phyloP scores from a whole-genome alignment of 2,329 filamentous ascomycete species.

The Aureobasidium subglaciale region DNA sequence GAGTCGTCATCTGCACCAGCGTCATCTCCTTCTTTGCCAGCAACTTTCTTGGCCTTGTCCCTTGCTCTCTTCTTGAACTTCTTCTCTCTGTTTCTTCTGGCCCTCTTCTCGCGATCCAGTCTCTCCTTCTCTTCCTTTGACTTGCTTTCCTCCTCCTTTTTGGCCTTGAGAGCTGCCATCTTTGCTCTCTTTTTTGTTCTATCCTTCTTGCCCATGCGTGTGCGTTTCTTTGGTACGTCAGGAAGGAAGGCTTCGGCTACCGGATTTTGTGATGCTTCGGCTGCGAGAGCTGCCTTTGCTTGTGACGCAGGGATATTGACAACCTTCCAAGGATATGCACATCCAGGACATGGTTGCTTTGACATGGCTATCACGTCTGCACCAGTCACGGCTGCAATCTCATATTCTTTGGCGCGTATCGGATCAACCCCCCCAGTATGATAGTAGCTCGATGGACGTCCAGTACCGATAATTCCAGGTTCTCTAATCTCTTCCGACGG shows the following conservation, averaged over 20 bases:
- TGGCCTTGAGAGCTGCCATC: conserved; percentile 19
- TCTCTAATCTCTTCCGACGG: conserved; percentile 19
- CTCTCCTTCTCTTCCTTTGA: conserved; percentile 25
- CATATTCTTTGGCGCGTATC: conserved; percentile 11
- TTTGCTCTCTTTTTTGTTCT: conserved; percentile 24
- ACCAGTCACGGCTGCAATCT: conserved; percentile 20
- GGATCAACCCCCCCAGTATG: conserved; percentile 16
- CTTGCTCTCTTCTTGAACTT: conserved; percentile 29
- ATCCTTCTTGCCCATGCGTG: conserved; percentile 26
- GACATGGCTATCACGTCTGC: conserved; percentile 20
- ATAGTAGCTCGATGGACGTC: conserved; percentile 20
- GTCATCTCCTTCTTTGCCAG: conserved; percentile 2
- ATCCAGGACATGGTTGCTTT: conserved; percentile 19
- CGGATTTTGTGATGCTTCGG: background rate
- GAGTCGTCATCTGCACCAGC: background rate
- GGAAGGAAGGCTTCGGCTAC: conserved; percentile 2
- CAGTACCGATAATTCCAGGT: conserved; percentile 15
- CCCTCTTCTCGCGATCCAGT: conserved; percentile 28
- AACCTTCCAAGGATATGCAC: conserved; percentile 24
- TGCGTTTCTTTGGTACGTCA: conserved; percentile 20
- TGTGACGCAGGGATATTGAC: conserved; percentile 17
- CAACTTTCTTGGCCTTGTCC: conserved; percentile 29
- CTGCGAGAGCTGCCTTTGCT: conserved; percentile 7
- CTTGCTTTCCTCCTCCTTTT: conserved; percentile 20
- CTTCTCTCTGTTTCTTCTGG: conserved; percentile 29